A percentile compares a stretch with the other conserved stretches of the same genome.
Conservation (phyloP, 495 filamentous ascomycete species). For the Mycothermus thermophilus region DNA sequence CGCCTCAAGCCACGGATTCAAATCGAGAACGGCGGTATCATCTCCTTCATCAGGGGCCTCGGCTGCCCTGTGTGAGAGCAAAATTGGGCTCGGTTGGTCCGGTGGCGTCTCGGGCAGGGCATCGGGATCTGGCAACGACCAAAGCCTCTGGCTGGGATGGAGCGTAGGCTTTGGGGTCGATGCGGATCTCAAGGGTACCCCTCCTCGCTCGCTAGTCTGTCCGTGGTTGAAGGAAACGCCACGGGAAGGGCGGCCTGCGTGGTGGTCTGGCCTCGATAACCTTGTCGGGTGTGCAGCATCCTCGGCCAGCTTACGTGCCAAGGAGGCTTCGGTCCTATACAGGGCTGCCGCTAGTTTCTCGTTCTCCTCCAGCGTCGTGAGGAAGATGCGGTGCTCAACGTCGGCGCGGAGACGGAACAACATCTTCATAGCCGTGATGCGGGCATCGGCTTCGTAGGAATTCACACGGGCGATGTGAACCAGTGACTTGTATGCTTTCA, state of each 20-base stretch:
- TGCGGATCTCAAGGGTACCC: constrained; percentile 17
- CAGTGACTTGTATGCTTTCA: constrained; percentile 39
- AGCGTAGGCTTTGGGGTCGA: constrained; percentile 24
- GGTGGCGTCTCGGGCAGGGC: constrained; percentile 34
- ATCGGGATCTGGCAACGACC: constrained; percentile 38
- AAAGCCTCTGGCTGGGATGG: constrained; percentile 31
- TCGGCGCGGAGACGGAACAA: constrained; percentile 76
- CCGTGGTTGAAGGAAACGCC: constrained; percentile 35
- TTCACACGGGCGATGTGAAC: constrained; percentile 44
- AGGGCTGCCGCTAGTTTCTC: constrained; percentile 57
- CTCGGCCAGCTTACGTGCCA: constrained; percentile 36
- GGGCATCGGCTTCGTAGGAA: constrained; percentile 47
- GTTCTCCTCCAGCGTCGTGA: constrained; percentile 51
- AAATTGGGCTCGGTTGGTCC: constrained; percentile 28
- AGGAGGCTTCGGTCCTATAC: constrained; percentile 47
- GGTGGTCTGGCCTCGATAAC: constrained; percentile 22
- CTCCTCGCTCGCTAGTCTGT: constrained; percentile 25
- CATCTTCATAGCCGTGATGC: constrained; percentile 68
- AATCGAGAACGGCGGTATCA: constrained; percentile 46
- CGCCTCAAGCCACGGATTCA: constrained; percentile 62
- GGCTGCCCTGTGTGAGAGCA: constrained; percentile 18
- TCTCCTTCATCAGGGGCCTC: too few relatives aligned
- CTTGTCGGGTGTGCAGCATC: constrained; percentile 32
- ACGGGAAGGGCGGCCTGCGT: constrained; percentile 24
- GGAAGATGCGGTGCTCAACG: constrained; percentile 53